Evolutionary conservation across 371 early-diverging fungal genomes (phyloP), one percentile per base, ranked within the genome.

Genomic region (Parasitella parasitica): DNA sequence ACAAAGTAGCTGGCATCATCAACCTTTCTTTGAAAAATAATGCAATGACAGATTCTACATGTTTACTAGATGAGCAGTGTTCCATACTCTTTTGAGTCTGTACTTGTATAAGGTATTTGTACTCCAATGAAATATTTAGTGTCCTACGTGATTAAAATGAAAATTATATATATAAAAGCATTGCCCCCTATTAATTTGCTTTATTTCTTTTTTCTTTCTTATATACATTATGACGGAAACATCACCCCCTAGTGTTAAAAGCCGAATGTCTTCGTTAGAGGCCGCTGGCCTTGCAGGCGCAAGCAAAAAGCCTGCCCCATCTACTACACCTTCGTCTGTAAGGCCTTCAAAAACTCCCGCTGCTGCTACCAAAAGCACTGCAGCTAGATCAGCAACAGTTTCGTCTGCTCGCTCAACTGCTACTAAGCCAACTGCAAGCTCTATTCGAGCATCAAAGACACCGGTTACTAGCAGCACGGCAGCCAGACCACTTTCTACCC

Each of bases 211-310:
- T 11, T 20, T 43, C 20, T 16, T 43, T 43, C 18, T 22, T 22
- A 43, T 4, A 20, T 43, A 9, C 1, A 22, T 11, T 28, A 57
- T 57, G 57, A 43, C 57, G 28, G 57, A 57, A 43, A 27, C 38
- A 27, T 20, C 39, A 6, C 28, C 51, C 26, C 54, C 67, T 16
- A 66, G 62, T 61, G 61, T 66, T 32, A 66, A 61, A 35, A 57
- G 57, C 32, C 39, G 67, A 36, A 49, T 66, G 51, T 66, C 67
- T 27, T 66, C 67, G 12, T 57, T 66, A 22, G 57, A 52, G 43
- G 67, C 57, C 36, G 67, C 67, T 20, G 67, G 67, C 18, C 57
- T 66, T 22, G 28, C 67, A 11, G 27, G 37, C 4, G 28, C 67
- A 18, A 43, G 26, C 11, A 63, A 63, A 41, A 63, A 52, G 20